Evolutionary conservation across 108 stramenopile species (phyloP).

Genomic region (Conticribra guillardii): DNA sequence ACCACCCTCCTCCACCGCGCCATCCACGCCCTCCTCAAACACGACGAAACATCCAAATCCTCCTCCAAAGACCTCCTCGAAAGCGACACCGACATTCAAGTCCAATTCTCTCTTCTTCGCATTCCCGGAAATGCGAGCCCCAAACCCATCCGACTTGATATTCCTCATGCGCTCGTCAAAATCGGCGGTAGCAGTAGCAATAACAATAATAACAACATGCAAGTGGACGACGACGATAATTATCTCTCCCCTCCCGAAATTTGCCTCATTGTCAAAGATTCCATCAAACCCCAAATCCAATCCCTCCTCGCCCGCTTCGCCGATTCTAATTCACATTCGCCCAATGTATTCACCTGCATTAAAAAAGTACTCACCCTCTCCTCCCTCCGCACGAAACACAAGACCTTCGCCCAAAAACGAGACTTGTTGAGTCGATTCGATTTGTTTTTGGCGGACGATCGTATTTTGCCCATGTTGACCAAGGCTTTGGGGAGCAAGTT

Average conservation of each 20-base stretch:
- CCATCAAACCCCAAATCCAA: constrained; percentile 83
- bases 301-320: constrained; percentile 70
- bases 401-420: constrained; percentile 75
- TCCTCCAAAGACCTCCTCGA: constrained; percentile 56
- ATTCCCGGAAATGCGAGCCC: constrained; percentile 62
- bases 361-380: constrained; percentile 84
- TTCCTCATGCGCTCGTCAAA: constrained; percentile 76
- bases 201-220: constrained; percentile 32
- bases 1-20: constrained; percentile 47
- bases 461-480: constrained; percentile 93
- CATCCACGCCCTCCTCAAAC: constrained; percentile 75
- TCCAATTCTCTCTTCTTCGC: constrained; percentile 74
- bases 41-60: constrained; percentile 57
- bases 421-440: constrained; percentile 75
- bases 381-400: constrained; percentile 87
- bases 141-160: constrained; percentile 71
- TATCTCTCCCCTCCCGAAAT: neutral
- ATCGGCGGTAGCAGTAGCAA: constrained; percentile 8
- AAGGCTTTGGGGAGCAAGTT: constrained; percentile 91
- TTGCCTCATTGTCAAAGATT: constrained; percentile 95
- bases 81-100: constrained; percentile 64
- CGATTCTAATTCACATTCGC: constrained; percentile 2
- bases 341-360: constrained; percentile 76
- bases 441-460: constrained; percentile 94
- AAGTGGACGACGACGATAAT: constrained; percentile 66